Evolutionary conservation across 352 stramenopile genomes (phyloP), one percentile per base, ranked within the genome.

Genomic region (Pythium phragmitis): DNA sequence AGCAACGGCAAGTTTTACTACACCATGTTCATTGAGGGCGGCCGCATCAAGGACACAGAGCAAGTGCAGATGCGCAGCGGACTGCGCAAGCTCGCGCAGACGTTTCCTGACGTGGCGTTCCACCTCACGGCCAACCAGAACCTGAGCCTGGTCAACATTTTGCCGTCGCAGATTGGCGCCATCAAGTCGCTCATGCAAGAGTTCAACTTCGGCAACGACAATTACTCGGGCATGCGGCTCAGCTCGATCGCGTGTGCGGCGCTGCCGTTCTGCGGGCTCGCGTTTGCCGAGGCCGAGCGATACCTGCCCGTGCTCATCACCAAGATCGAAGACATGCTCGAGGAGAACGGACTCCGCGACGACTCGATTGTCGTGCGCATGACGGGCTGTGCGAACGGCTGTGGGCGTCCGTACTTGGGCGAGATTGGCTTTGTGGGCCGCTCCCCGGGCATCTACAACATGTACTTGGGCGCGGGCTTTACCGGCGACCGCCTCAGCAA

Each of bases 311-410:
- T 69, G 50, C 95, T 98, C 46, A 89, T 99, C 48, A 85, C 87
- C 63, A 96, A 96, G 64, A 89, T 99, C 50, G 89, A 98, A 39
- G 76, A 85, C 21, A 65, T 99, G 37, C 76, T 99, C 56, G 83
- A 94, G 64, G 89, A 85, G 55, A 78, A 91, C 67, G 94, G 93
- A 19, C 72, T 99, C 14, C 81, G 82, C 13, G 92, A 98, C 62
- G 94, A 99, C 69, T 91, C 98, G 69, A 98, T 99, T 63, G 81
- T 99, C 47, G 97, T 99, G 52, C 91, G 97, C 43, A 99, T 99
- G 96, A 99, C 96, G n/a, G 96, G 97, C 45, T 99, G 97, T 74
- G 92, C 96, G 30, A 99, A 99, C 77, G 97, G 97, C 49, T 99
- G 96, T 70, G 96, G 94, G 4, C 79, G 97, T 16, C 97, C 97